Base-by-base conservation (phyloP, 805 yeast species). In the Metschnikowia cubensis region DNA sequence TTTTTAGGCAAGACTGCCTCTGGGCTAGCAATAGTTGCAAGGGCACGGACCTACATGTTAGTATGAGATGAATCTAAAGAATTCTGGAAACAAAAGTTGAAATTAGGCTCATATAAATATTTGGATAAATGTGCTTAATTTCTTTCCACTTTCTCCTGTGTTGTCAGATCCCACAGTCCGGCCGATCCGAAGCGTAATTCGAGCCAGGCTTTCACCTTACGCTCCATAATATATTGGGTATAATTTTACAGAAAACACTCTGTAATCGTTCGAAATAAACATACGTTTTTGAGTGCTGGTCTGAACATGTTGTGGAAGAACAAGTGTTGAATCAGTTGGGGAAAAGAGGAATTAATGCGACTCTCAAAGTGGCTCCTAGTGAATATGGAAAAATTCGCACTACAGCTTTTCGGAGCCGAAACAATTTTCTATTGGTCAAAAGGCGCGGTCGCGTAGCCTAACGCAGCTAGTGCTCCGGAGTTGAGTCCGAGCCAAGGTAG, bases 1-100 rank as follows among this genome's bases (percentile, higher is more conserved):
- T 88, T 87, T 77, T 89, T 89, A 64, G 96, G 95, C 64, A 87
- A 76, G 56, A 80, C 79, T 53, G 79, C 63, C 67, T 82, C 87
- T 49, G 85, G 78, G 29, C 83, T 71, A 50, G 83, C 79, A 50
- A 77, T 69, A 45, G 89, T 78, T 52, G 89, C 87, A 53, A 74
- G 67, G 48, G 69, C 57, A 66, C 78, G 75, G 50, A 65, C 73
- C 72, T 58, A 35, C n/a, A 11, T 14, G 69, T 66, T 66, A 68
- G 73, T 67, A 63, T 21, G 15, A 25, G 29, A 25, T 4, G 29
- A 4, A 4, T 25, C 8, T 25, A 25, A 25, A 4, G 11, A 25
- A 25, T 25, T 8, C 5, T 4, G 29, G 8, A 25, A 25, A 25
- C 29, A 8, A 25, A 10, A 11, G 29, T 11, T 10, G 29, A 25